Evolutionary conservation across 352 stramenopile genomes (phyloP), one percentile per base, ranked within the genome.

Genomic region (Saprolegnia diclina): DNA sequence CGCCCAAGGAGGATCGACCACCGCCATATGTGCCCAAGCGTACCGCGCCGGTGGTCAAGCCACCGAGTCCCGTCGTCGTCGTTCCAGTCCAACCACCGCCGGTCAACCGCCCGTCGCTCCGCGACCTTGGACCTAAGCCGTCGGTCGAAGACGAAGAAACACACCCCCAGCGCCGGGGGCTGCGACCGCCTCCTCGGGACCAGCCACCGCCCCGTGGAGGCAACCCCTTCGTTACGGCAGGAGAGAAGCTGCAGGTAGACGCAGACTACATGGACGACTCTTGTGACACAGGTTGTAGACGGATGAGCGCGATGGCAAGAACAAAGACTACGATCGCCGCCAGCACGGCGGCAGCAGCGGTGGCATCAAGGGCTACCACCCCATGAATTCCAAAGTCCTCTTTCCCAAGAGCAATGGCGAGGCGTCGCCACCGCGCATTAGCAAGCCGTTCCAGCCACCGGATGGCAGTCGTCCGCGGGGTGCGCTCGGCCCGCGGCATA

Each of bases 391-490:
- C 38, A 75, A 91, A 40, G 56, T 92, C 18, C 67, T 93, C 7
- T 75, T 93, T 22, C 78, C 79, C 35, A 79, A 79, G 24, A 35
- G 53, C n/a, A 55, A 64, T 14, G 63, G 67, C 14, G 74, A 73
- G 0, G 74, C 74, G 4, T 35, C 62, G 14, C 70, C 72, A 14
- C 75, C 78, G 61, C 73, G 75, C 9, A 79, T 90, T 38, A 80
- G 73, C 65, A 92, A 91, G 52, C 87, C 86, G 68, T 92, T 92
- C 73, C 80, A 91, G 19, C 85, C 84, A 14, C 82, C 84, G 1
- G 64, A 76, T 10, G 73, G 81, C n/a, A 79, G 74, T 11, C 35
- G 35, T 59, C 35, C 35, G 11, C 26, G 42, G 2, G 32, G 42
- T 64, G 21, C 18, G 37, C 32, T 53, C 24, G 11, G n/a, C 56